Base-by-base conservation (phyloP, 345 rosid genomes). In the Psidium friedrichsthalianum region DNA sequence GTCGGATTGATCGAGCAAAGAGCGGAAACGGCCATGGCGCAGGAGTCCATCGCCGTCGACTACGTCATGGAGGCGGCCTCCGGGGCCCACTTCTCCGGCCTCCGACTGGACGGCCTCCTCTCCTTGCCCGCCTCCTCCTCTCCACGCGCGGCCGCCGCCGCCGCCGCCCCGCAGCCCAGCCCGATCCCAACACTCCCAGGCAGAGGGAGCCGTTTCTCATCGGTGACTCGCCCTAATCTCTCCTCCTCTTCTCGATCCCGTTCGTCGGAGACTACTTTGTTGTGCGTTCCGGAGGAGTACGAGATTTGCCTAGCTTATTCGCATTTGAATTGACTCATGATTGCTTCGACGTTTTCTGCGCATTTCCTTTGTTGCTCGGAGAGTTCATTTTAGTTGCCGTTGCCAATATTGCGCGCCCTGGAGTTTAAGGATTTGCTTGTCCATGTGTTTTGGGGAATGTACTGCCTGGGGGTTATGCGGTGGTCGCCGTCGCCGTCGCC, bases 81-180 rank as follows among this genome's bases (percentile, higher is more conserved):
- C 24, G 99, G 99, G 57, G 96, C 98, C 32, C 99, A 98, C 94
- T 98, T 96, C 94, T 98, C 99, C 88, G 99, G 99, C 88, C 93
- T 98, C 61, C 99, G 94, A 78, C 91, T 93, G 54, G 98, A 96
- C 89, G 94, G 94, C 69, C 93, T 91, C 61, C 91, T 89, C 56
- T 91, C 98, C 44, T 90, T 96, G 24, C 91, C 96, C 36, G 36
- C 36, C 25, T 87, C 93, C 2, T 84, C 94, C 53, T 89, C 95
- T 3, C 82, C 96, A 44, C 51, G 86, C 83, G 86, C 92, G 42
- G 86, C 95, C 74, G 83, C 94, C 51, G 44, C 88, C 78, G 88
- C 85, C 55, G 87, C 92, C 83, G n/a, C n/a, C 86, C 85, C 36
- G 36, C 36, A 36, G 36, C 36, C 56, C 96, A 91, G 87, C 95